phyloP scores from a whole-genome alignment of 2,329 filamentous ascomycete species.

The Arthrobotrys entomopaga region DNA sequence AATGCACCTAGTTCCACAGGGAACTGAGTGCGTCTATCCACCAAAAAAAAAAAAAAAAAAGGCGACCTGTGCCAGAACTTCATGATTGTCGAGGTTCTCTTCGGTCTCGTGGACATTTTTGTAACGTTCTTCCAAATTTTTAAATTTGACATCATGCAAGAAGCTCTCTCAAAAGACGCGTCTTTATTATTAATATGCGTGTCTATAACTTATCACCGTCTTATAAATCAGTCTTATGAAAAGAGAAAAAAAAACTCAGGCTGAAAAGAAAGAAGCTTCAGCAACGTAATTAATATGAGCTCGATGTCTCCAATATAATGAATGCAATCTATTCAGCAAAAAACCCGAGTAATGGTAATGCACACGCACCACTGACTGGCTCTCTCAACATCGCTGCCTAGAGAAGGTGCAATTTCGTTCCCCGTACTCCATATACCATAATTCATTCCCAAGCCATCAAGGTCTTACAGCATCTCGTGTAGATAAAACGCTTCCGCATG shows the following conservation, averaged over 20 bases:
- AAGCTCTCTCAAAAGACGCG: conserved; percentile 12
- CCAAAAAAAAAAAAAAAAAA: too few relatives aligned
- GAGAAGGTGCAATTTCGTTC: conserved; percentile 23
- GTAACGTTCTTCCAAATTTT: conserved; percentile 11
- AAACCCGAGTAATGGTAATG: background rate
- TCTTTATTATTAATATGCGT: conserved; percentile 32
- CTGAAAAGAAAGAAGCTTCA: conserved; percentile 33
- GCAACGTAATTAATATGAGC: conserved; percentile 12
- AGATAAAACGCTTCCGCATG: conserved; percentile 9
- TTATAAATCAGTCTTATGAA: conserved; percentile 36
- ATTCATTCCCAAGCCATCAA: background rate
- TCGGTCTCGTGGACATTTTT: conserved; percentile 23
- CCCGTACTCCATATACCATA: background rate
- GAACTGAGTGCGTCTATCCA: conserved; percentile 23
- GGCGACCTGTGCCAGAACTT: conserved; percentile 29
- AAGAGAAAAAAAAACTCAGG: conserved; percentile 13
- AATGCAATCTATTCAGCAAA: conserved; percentile 27
- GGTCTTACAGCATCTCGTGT: conserved; percentile 25
- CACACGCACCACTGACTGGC: conserved; percentile 6
- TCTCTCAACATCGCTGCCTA: conserved; percentile 47
- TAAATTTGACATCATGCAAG: conserved; percentile 39
- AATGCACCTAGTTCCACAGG: conserved; percentile 41
- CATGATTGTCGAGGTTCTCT: background rate
- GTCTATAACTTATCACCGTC: conserved; percentile 37
- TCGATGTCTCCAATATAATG: conserved; percentile 37